Evolutionary conservation across 441 rosid species (phyloP).

Genomic region (Theobroma grandiflorum): DNA sequence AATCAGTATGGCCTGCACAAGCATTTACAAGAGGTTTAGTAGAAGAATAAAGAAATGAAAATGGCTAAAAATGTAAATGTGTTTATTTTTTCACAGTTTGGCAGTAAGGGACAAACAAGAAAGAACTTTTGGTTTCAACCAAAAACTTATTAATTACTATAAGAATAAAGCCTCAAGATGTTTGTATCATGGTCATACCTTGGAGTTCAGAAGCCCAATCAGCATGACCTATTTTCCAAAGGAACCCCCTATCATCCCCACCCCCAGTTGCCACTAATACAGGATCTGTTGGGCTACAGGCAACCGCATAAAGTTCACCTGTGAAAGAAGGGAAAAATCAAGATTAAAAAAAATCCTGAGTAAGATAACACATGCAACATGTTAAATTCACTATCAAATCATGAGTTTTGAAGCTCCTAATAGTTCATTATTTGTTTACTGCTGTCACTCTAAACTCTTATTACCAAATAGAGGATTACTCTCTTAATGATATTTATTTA

Average conservation of each 20-base stretch:
- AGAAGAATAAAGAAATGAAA: constrained; percentile 10
- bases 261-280: constrained; percentile 92
- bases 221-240: constrained; percentile 85
- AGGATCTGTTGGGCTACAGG: constrained; percentile 83
- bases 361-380: neutral
- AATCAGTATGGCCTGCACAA: constrained; percentile 78
- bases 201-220: constrained; percentile 86
- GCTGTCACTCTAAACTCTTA: neutral
- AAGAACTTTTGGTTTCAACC: neutral
- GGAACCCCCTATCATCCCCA: constrained; percentile 84
- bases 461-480: neutral
- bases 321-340: constrained; percentile 6
- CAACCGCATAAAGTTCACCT: constrained; percentile 83
- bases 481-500: neutral
- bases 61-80: neutral
- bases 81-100: neutral
- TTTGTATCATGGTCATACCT: constrained; percentile 39
- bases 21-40: constrained; percentile 16
- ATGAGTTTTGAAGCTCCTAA: neutral
- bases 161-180: constrained; percentile 6
- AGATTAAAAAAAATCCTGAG: neutral
- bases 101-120: neutral
- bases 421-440: neutral
- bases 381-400: neutral
- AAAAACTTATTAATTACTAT: neutral